Evolutionary conservation across 2,329 filamentous ascomycete species (phyloP).

Genomic region (Ceratocystis eucalypticola): DNA sequence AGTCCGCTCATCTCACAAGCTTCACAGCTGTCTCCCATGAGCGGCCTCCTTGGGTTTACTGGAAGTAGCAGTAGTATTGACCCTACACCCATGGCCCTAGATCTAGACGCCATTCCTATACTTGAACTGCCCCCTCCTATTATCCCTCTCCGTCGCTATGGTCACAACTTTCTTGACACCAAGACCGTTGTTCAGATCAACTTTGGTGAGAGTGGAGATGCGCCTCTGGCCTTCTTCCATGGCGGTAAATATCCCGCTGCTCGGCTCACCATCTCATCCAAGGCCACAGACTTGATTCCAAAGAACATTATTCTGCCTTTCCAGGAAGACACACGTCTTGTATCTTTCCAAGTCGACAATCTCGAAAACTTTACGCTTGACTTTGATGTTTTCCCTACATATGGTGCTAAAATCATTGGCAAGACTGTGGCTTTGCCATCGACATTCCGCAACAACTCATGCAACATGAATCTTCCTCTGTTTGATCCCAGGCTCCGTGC

Average conservation of each 20-base stretch:
- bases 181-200: constrained; percentile 91
- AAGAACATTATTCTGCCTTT: constrained; percentile 92
- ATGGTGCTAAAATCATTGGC: constrained; percentile 93
- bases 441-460: constrained; percentile 55
- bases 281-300: constrained; percentile 87
- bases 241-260: constrained; percentile 93
- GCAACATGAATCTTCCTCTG: constrained; percentile 70
- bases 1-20: constrained; percentile 35
- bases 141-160: constrained; percentile 84
- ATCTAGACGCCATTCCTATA: constrained; percentile 79
- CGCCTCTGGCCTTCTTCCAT: constrained; percentile 86
- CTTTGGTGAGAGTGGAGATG: constrained; percentile 57
- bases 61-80: constrained; percentile 25
- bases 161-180: constrained; percentile 95
- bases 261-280: constrained; percentile 89
- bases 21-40: constrained; percentile 24
- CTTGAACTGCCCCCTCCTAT: constrained; percentile 90
- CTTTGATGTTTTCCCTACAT: constrained; percentile 94
- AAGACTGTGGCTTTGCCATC: constrained; percentile 85
- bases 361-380: constrained; percentile 87
- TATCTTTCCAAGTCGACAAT: constrained; percentile 93
- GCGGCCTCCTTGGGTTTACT: constrained; percentile 34
- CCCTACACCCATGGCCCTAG: constrained; percentile 51
- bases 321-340: constrained; percentile 84
- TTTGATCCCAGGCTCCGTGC: constrained; percentile 85